Conservation (phyloP, 768 basidiomycete genomes). For the Galerina sulciceps region DNA sequence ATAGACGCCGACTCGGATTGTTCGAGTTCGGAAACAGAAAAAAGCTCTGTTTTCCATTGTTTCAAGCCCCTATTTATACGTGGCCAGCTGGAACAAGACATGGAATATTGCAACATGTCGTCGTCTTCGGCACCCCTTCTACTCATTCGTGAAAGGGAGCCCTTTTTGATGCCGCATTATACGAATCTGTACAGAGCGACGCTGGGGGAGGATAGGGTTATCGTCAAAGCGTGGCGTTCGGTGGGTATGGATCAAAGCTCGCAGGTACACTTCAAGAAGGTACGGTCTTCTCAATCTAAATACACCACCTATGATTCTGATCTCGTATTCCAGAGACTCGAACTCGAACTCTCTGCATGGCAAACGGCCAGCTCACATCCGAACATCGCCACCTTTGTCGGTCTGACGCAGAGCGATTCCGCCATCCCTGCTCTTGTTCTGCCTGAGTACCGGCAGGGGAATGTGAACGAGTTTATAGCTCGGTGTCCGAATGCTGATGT, state of each 20-base stretch:
- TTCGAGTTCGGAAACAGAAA: too few species aligned
- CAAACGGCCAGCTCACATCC: not conserved
- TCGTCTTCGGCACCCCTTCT: too few species aligned
- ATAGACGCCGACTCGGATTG: too few species aligned
- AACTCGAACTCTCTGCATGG: not conserved
- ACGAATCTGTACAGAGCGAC: not conserved
- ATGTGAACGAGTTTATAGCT: not conserved
- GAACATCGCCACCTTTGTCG: not conserved
- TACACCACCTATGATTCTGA: not conserved
- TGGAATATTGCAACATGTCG: too few species aligned
- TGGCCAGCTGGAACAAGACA: too few species aligned
- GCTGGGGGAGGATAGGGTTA: not conserved
- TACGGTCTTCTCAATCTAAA: not conserved
- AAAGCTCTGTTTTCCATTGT: too few species aligned
- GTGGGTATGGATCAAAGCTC: not conserved
- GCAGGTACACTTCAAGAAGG: not conserved
- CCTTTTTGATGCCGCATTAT: not conserved
- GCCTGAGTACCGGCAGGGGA: not conserved
- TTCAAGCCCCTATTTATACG: too few species aligned
- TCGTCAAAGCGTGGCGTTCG: slow-evolving; percentile 2
- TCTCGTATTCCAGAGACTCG: not conserved
- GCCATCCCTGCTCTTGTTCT: not conserved
- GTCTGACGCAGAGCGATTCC: not conserved
- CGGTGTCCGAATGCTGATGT: not conserved
- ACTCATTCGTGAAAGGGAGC: not conserved